phyloP scores from a whole-genome alignment of 192 early-diverging fungal species.

The Podila minutissima region DNA sequence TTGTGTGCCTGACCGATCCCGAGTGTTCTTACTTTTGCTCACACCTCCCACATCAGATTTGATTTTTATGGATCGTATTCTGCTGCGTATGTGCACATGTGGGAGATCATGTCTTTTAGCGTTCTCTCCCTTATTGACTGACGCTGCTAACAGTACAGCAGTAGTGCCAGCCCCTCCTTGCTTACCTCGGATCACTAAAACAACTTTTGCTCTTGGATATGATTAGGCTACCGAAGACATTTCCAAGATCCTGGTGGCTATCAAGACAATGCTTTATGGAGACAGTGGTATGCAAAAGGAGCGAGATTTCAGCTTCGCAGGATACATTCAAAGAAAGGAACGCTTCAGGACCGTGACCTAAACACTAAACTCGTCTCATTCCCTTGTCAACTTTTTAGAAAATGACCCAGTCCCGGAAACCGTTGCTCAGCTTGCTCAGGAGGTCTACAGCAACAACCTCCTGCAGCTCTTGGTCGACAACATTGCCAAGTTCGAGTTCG shows the following conservation, averaged over 20 bases:
- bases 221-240: constrained; percentile 96
- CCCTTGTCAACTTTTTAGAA: constrained; percentile 55
- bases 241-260: constrained; percentile 90
- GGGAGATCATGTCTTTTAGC: too few relatives aligned
- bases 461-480: constrained; percentile 90
- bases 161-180: too few relatives aligned
- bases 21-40: too few relatives aligned
- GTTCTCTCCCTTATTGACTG: too few relatives aligned
- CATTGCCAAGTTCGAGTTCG: constrained; percentile 94
- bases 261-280: constrained; percentile 95
- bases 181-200: neutral
- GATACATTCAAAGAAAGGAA: too few relatives aligned
- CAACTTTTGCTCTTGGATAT: constrained; percentile 10
- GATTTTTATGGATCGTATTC: too few relatives aligned
- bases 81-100: too few relatives aligned
- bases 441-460: constrained; percentile 93
- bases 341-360: too few relatives aligned
- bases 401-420: constrained; percentile 88
- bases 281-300: constrained; percentile 78
- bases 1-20: too few relatives aligned
- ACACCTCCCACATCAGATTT: too few relatives aligned
- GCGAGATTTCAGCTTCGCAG: too few relatives aligned
- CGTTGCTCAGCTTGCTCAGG: constrained; percentile 94
- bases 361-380: neutral
- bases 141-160: too few relatives aligned